Base-by-base conservation (phyloP, 306 rosid genomes). In the Alnus rubra region DNA sequence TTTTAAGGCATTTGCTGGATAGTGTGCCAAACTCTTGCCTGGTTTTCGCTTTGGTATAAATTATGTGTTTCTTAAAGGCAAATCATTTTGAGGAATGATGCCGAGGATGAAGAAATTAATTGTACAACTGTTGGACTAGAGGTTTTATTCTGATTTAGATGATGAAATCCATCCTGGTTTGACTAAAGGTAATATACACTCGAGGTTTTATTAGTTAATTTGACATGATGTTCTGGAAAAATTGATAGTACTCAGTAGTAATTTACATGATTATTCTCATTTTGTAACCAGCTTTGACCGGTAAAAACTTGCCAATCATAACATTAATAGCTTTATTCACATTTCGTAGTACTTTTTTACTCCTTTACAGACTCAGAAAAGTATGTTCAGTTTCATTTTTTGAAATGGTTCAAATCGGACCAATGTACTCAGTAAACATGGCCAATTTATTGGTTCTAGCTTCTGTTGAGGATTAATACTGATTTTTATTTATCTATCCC, bases 31-130 rank as follows among this genome's bases (percentile, higher is more conserved):
- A 31, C 69, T 13, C 35, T 62, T 33, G 48, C 48, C 45, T 35
- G 45, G 19, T 37, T 15, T 64, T 64, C 18, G 3, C 47, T 18
- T 28, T 44, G 31, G 56, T 5, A 19, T 45, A n/a, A 70, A 19
- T 42, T 19, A 70, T 70, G 31, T 23, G 51, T 10, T 69, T 69
- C 74, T 47, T n/a, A 28, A 70, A 70, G 54, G 35, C 37, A 67
- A 44, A 7, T 42, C 4, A 33, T 67, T 67, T 67, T 67, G 72
- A n/a, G 35, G 10, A 30, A n/a, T 23, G 6, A 19, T 44, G 74
- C 55, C 5, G 10, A 12, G 33, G 35, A 70, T 70, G 52, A 64
- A 35, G 52, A 70, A 70, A 70, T 4, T 30, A 70, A 12, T 47
- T 18, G 47, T 44, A 23, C 53, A 64, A 35, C 9, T 14, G 47